Conservation (phyloP, 257 asterid species). For the Fraxinus pennsylvanica region DNA sequence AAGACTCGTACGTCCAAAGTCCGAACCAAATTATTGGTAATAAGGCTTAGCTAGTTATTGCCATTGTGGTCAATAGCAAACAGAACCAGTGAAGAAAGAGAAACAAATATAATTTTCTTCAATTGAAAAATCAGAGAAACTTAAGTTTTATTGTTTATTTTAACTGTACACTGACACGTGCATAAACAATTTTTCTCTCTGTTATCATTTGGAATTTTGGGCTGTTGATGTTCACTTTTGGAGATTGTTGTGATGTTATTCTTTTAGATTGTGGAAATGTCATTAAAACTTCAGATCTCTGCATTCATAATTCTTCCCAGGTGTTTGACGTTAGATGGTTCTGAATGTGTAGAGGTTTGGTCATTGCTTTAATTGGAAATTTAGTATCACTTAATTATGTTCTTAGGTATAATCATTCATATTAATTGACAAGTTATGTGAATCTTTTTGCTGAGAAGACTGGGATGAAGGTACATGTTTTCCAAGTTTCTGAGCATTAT, state of each 20-base stretch:
- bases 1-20: not conserved
- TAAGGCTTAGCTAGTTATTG: not conserved
- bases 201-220: slow-evolving; percentile 4
- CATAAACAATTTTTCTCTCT: not conserved
- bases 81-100: not conserved
- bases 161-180: not conserved
- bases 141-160: not conserved
- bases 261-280: not conserved
- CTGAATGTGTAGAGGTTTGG: not conserved
- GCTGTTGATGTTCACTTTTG: slow-evolving; percentile 1
- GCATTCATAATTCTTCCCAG: not conserved
- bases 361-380: not conserved
- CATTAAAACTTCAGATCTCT: slow-evolving; percentile 1
- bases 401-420: not conserved
- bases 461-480: not conserved
- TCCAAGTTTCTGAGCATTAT: not conserved
- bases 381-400: not conserved
- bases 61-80: not conserved
- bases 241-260: not conserved
- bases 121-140: not conserved
- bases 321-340: not conserved
- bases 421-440: not conserved
- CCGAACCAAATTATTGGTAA: not conserved
- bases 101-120: not conserved
- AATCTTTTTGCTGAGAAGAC: not conserved